These are phyloP conservation scores for Pichia kudriavzevii DNA, from an alignment of 1,139 yeast species.

Conservation along the genomic window DNA sequence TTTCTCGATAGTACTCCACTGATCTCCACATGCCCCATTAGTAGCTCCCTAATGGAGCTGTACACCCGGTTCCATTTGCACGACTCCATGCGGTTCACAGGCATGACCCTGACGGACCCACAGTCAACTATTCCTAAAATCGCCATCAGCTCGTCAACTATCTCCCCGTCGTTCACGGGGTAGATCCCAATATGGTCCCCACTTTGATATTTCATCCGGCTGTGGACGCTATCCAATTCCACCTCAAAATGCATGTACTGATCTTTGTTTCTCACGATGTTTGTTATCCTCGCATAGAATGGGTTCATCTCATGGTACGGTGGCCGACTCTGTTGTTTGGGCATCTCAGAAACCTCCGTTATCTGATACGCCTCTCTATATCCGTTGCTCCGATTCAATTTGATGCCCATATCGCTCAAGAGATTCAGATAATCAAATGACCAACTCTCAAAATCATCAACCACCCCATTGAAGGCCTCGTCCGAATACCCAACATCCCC, in stretches of 20 bases:
- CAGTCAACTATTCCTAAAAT: conserved; percentile 34
- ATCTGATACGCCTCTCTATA: too few species aligned
- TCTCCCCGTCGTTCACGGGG: conserved; percentile 76
- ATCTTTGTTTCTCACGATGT: too few species aligned
- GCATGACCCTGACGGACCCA: conserved; percentile 4
- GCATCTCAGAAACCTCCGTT: conserved; percentile 35
- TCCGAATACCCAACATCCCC: conserved; percentile 83
- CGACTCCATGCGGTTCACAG: conserved; percentile 11
- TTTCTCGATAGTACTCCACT: conserved; percentile 89
- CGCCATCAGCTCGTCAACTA: conserved; percentile 53
- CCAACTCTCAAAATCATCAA: conserved; percentile 90
- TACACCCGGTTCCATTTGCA: conserved; percentile 4
- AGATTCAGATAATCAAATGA: conserved; percentile 69
- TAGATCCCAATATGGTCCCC: conserved; percentile 96
- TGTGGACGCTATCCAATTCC: conserved; percentile 66
- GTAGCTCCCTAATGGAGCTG: conserved; percentile 62
- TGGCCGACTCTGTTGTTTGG: conserved; percentile 18
- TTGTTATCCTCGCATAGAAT: conserved; percentile 61
- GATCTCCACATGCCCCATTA: conserved; percentile 80
- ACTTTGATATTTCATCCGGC: conserved; percentile 75
- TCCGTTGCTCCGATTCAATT: too few species aligned
- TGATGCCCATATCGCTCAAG: too few species aligned
- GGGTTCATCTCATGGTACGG: conserved; percentile 84
- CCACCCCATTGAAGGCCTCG: conserved; percentile 86
- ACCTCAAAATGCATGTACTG: conserved; percentile 61